phyloP scores from a whole-genome alignment of 148 eudicot species.

The Agrostemma githago region DNA sequence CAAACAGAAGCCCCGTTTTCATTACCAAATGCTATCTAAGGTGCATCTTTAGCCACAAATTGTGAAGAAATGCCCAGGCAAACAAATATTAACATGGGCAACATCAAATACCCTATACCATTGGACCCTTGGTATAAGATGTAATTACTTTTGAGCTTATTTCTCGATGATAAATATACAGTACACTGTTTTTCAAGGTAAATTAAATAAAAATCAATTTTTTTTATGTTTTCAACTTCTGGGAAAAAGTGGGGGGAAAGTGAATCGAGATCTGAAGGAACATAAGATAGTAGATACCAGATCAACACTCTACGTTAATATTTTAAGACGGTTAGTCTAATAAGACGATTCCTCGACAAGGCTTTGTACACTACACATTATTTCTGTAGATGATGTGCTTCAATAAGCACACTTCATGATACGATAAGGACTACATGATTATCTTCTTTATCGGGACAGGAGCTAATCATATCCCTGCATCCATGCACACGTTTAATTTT shows the following conservation, averaged over 20 bases:
- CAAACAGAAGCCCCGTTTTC: not conserved
- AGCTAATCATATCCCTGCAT: not conserved
- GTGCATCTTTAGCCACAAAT: not conserved
- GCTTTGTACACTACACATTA: not conserved
- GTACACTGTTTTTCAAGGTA: not conserved
- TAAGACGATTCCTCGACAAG: constrained; percentile 1
- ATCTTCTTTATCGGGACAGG: not conserved
- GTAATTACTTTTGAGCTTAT: constrained; percentile 1
- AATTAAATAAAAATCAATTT: not conserved
- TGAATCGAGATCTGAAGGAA: not conserved
- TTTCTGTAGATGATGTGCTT: not conserved
- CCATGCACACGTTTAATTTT: not conserved
- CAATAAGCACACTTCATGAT: not conserved
- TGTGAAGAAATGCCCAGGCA: constrained; percentile 3
- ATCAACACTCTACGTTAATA: not conserved
- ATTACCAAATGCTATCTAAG: not conserved
- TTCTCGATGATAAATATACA: not conserved
- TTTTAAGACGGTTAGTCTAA: not conserved
- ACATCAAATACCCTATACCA: not conserved
- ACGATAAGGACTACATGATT: not conserved
- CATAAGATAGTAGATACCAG: not conserved
- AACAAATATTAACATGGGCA: not conserved
- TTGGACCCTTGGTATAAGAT: not conserved
- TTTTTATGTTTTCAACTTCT: not conserved
- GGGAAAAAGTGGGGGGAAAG: not conserved